Evolutionary conservation across 805 yeast genomes (phyloP).

Genomic region (Cyberlindnera mycetangii): DNA sequence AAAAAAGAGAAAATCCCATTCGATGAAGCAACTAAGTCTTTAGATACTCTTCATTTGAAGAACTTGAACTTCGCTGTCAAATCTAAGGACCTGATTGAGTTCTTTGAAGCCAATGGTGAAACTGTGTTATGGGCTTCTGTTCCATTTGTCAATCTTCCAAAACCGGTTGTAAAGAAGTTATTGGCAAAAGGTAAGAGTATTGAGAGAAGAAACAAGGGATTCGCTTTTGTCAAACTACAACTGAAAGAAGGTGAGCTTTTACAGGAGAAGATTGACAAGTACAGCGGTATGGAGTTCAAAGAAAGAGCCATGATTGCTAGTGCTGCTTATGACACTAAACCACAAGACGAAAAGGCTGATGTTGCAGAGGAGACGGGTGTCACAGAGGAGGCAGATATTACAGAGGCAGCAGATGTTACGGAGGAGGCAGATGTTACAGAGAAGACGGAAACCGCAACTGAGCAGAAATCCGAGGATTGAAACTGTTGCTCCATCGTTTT

Average conservation of each 20-base stretch:
- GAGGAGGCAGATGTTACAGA: neutral
- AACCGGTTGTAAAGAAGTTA: constrained; percentile 39
- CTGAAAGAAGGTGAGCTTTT: constrained; percentile 38
- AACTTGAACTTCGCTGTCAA: constrained; percentile 59
- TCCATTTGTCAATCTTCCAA: constrained; percentile 50
- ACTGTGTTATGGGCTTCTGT: constrained; percentile 58
- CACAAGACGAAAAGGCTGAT: no score
- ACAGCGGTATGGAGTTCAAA: constrained; percentile 61
- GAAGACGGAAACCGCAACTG: neutral
- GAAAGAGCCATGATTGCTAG: constrained; percentile 68
- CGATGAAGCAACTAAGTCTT: constrained; percentile 38
- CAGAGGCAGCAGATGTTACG: neutral
- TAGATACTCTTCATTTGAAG: constrained; percentile 57
- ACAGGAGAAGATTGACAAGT: constrained; percentile 63
- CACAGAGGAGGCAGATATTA: neutral
- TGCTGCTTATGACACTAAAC: constrained; percentile 64
- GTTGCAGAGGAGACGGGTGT: constrained; percentile 23
- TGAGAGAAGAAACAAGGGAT: constrained; percentile 53
- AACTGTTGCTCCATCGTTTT: no score
- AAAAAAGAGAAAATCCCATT: constrained; percentile 32
- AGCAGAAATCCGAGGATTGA: no score
- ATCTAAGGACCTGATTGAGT: constrained; percentile 50
- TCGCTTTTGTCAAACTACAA: constrained; percentile 56
- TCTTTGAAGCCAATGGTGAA: constrained; percentile 44
- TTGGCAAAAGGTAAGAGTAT: constrained; percentile 44